phyloP scores from a whole-genome alignment of 257 asterid species.

The Catharanthus roseus region DNA sequence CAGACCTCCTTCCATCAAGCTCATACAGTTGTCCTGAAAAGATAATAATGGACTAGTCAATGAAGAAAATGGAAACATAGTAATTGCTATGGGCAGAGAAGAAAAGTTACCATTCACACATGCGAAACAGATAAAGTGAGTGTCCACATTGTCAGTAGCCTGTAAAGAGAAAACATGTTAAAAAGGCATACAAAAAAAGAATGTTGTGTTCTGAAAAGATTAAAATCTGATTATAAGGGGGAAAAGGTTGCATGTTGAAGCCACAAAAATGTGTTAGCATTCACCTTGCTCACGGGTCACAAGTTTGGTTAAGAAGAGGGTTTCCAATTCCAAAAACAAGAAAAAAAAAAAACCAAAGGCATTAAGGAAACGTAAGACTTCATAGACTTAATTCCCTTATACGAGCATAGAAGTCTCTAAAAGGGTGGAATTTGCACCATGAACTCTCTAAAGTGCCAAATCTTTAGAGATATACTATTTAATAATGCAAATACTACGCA shows the following conservation, averaged over 20 bases:
- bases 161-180: slow-evolving; percentile 32
- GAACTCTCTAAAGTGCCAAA: neutral
- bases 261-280: neutral
- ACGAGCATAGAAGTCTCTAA: neutral
- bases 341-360: neutral
- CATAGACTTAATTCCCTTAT: no score
- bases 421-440: neutral
- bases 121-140: slow-evolving; percentile 82
- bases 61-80: neutral
- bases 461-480: neutral
- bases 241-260: neutral
- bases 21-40: slow-evolving; percentile 70
- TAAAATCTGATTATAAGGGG: neutral
- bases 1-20: slow-evolving; percentile 89
- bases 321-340: neutral
- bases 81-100: slow-evolving; percentile 6
- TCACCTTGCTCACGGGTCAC: neutral
- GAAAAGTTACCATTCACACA: slow-evolving; percentile 54
- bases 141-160: slow-evolving; percentile 68
- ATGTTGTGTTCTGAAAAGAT: neutral
- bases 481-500: neutral
- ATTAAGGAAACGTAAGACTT: neutral
- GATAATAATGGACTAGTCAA: neutral
- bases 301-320: neutral
- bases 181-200: neutral